Base-by-base conservation (phyloP, 768 basidiomycete genomes). In the Kwoniella europaea region DNA sequence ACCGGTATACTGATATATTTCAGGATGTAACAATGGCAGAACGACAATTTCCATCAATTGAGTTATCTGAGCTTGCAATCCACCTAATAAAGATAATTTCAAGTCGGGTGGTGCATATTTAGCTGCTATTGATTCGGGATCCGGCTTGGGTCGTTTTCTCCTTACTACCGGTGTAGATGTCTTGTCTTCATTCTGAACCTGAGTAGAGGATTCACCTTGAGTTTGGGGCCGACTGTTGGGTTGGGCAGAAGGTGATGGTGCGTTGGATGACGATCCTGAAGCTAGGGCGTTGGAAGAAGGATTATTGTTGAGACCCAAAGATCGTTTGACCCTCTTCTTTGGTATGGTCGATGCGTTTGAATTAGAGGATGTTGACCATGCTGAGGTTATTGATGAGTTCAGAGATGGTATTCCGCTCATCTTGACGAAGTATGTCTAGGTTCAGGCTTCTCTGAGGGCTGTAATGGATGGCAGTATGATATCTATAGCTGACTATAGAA, bases 21-120 rank as follows among this genome's bases (percentile, higher is more conserved):
- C 97, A 0, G 97, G 97, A 84, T 98, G 95, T 63, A 90, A 90
- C 1, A 99, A 85, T 0, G 97, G 97, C 89, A 98, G 91, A 1
- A 92, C 94, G 15, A 98, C 94, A n/a, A 96, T 89, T 78, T 98
- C 95, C 46, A 97, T 88, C 86, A 98, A 89, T 82, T 94, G 94
- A 81, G 96, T 94, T 16, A 98, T 87, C 72, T 91, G 94, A 15
- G 86, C 78, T 67, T 92, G 90, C 4, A 98, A 88, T 10, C 96
- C 97, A 15, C 95, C 97, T 0, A 98, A 87, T 75, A 94, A 91
- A 1, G 92, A 89, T 4, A 98, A 85, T 10, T 92, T 88, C 0
- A 91, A 88, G 1, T 88, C 82, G 0, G 95, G 94, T 0, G 94
- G 91, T 1, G 88, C 80, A 69, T 91, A 90, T 77, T 91, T 92